phyloP scores from a whole-genome alignment of 2,329 filamentous ascomycete genomes.

The Aspergillus thermomutatus region DNA sequence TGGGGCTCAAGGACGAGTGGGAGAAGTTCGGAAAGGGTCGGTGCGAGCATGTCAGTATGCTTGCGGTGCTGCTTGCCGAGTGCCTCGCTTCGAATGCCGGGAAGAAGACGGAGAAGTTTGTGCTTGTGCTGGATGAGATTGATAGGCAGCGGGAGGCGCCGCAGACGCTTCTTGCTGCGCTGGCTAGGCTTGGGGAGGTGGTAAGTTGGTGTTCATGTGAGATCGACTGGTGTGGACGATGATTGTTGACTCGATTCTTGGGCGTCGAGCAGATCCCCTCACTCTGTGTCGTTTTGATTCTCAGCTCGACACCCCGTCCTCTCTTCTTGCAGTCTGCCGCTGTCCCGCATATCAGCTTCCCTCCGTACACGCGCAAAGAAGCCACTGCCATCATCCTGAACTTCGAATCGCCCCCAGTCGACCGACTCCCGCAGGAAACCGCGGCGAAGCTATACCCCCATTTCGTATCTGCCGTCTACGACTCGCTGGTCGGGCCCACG shows the following conservation, averaged over 20 bases:
- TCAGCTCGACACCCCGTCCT: constrained; percentile 64
- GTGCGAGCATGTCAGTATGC: constrained; percentile 76
- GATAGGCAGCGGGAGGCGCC: constrained; percentile 79
- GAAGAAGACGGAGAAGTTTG: constrained; percentile 56
- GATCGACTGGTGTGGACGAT: not conserved
- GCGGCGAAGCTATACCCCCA: constrained; percentile 51
- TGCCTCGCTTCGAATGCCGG: constrained; percentile 32
- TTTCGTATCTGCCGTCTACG: constrained; percentile 81
- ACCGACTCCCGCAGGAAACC: constrained; percentile 26
- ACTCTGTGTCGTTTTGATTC: constrained; percentile 73
- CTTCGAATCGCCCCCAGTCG: constrained; percentile 41
- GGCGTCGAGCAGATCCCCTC: constrained; percentile 63
- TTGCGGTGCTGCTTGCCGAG: constrained; percentile 66
- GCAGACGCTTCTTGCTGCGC: constrained; percentile 71
- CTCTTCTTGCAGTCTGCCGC: constrained; percentile 67
- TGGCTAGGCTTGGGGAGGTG: constrained; percentile 77
- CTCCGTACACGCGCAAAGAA: constrained; percentile 77
- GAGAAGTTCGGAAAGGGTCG: constrained; percentile 52
- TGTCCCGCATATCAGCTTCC: constrained; percentile 75
- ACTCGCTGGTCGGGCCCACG: constrained; percentile 76
- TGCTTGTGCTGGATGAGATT: constrained; percentile 83
- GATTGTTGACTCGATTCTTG: constrained; percentile 1
- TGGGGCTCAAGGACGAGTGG: constrained; percentile 37
- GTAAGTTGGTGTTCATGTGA: constrained; percentile 48
- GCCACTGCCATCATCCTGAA: constrained; percentile 72